Evolutionary conservation across 2,329 filamentous ascomycete genomes (phyloP), one percentile per base, ranked within the genome.

Genomic region (Colletotrichum sp.): DNA sequence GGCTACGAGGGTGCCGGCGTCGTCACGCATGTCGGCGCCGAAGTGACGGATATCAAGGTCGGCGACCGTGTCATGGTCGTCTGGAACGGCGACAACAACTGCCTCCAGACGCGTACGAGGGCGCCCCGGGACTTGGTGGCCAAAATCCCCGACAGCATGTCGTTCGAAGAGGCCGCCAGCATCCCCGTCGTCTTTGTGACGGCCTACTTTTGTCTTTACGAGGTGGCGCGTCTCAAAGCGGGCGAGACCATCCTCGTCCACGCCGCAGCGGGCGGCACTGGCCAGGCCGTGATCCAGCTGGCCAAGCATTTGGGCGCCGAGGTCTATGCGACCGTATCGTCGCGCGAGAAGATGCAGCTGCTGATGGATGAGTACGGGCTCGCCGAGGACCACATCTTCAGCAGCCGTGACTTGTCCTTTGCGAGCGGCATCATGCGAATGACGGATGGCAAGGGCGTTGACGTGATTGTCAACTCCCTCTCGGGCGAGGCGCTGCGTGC

Each of bases 401-500:
- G 76, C 55, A 82, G 79, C 21, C 78, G 81, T 3, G 78, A 82
- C 69, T 65, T 62, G 1, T 78, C 78, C 1, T 85, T 86, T 67
- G 79, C 77, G 4, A 65, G 73, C 16, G 81, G 76, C 4, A 71
- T 84, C 3, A 74, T 79, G 58, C 62, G 76, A 3, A 65, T 74
- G 2, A 83, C 82, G 2, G 59, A 71, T n/a, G 70, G 79, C 12
- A 62, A 76, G 12, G 81, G 83, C 8, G 81, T 84, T 13, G 80
- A 82, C 52, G 71, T 81, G 2, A 81, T 84, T 0, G 78, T 86
- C 21, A 86, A 85, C 78, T 83, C 83, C 3, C 78, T 86, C 3
- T 79, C 83, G 0, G 84, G 84, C 3, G 84, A 86, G 36, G 75
- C 82, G 1, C 75, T 87, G 1, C 82, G 82, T 18, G 79, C 82